Base-by-base conservation (phyloP, 805 yeast species). In the Millerozyma miso region DNA sequence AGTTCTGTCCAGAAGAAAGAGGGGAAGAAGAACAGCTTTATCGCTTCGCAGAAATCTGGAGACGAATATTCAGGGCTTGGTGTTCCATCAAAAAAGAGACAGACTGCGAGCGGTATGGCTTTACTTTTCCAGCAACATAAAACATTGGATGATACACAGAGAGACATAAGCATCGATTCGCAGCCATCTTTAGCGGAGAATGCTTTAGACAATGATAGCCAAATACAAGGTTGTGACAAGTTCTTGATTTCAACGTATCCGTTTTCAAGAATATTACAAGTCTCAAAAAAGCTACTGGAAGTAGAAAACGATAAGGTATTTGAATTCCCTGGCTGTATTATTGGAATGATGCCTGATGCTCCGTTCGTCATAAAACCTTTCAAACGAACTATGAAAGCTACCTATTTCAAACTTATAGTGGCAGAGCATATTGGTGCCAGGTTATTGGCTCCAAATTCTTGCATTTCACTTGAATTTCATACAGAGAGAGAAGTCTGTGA, bases 351-450 rank as follows among this genome's bases (percentile, higher is more conserved):
- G 4, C 63, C 65, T 1, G 19, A 33, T 17, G 38, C 43, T 12
- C 51, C 54, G 12, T 53, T 63, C 17, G 44, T 62, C 3, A 49
- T 65, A 13, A 61, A 61, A 37, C 69, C 67, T 2, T 61, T 44
- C 31, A 49, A 50, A 7, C 48, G 68, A 19, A 60, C 69, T 2
- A 35, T 63, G 19, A 63, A 63, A 33, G 43, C 58, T 1, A 50
- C 59, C 1, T 46, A 44, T 16, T 57, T 65, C 39, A 56, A 55
- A 33, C 38, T 65, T 1, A 39, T 48, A 6, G 41, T 64, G 8
- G 31, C 43, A 6, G 55, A 53, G 31, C 29, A 17, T 15, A n/a
- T 23, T 12, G n/a, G n/a, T 14, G n/a, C 13, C 10, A 14, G 19
- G 4, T 10, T 13, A 12, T 33, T 39, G 3, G 7, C 38, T 14